A percentile compares a stretch with the other conserved stretches of the same genome.
Evolutionary conservation across 495 filamentous ascomycete species (phyloP).

Genomic region (Oidiodendron maius): DNA sequence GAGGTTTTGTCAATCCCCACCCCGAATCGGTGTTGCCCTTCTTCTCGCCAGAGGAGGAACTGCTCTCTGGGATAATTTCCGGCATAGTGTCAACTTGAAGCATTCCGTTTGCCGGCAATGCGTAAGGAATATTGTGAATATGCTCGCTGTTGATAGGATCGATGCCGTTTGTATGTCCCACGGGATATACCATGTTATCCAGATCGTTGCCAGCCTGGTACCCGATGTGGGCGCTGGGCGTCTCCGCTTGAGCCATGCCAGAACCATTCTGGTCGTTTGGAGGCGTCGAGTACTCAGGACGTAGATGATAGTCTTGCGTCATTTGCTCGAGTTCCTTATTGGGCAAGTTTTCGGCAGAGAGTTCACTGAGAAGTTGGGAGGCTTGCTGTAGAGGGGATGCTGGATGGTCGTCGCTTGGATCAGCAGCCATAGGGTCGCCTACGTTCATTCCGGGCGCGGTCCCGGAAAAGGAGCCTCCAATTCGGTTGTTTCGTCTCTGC

Average conservation of each 20-base stretch:
- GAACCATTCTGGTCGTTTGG: constrained; percentile 19
- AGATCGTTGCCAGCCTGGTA: constrained; percentile 54
- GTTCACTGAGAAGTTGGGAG: constrained; percentile 78
- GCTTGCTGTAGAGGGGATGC: constrained; percentile 82
- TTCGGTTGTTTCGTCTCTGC: constrained; percentile 55
- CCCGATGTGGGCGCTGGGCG: constrained; percentile 36
- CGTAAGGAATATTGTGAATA: constrained; percentile 87
- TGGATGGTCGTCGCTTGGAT: constrained; percentile 55
- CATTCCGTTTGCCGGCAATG: constrained; percentile 53
- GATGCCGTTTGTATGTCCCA: constrained; percentile 83
- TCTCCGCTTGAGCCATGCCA: constrained; percentile 27
- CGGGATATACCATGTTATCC: constrained; percentile 83
- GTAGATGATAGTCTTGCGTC: constrained; percentile 62
- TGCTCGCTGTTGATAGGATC: constrained; percentile 93
- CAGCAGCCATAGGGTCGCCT: constrained; percentile 14
- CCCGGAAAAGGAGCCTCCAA: constrained; percentile 39
- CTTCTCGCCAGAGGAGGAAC: constrained; percentile 9
- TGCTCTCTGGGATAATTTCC: constrained; percentile 14
- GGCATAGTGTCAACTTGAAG: constrained; percentile 14
- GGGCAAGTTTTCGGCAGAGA: constrained; percentile 71
- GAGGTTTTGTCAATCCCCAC: constrained; percentile 75
- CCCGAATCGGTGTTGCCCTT: constrained; percentile 47
- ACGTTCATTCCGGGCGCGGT: constrained; percentile 13
- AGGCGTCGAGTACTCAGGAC: constrained; percentile 32
- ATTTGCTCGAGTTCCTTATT: constrained; percentile 75